Conservation (phyloP, 2,329 filamentous ascomycete species). For the Talaromyces sp. region DNA sequence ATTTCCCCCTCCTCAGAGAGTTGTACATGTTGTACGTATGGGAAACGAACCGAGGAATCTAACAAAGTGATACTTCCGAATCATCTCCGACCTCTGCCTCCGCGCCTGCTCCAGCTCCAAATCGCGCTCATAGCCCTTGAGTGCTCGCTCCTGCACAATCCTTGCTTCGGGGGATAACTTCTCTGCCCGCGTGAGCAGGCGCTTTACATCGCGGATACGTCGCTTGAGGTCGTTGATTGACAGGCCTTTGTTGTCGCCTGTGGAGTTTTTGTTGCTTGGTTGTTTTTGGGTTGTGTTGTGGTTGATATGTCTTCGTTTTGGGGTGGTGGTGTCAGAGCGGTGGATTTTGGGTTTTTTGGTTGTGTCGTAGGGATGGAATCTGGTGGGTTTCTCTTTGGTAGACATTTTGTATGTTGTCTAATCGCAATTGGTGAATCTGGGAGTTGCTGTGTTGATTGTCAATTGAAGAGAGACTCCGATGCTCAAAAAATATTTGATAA, state of each 20-base stretch:
- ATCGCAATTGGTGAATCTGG: not conserved
- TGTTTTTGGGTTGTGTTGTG: conserved; percentile 7
- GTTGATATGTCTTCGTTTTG: conserved; percentile 23
- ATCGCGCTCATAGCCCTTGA: conserved; percentile 57
- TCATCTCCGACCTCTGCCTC: conserved; percentile 55
- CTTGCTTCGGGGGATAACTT: conserved; percentile 55
- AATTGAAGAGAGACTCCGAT: not conserved
- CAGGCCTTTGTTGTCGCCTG: conserved; percentile 19
- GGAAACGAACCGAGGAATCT: conserved; percentile 55
- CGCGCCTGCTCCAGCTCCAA: conserved; percentile 51
- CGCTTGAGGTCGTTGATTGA: conserved; percentile 54
- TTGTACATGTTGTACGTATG: not conserved
- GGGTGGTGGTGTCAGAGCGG: conserved; percentile 21
- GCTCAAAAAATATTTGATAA: conserved; percentile 1
- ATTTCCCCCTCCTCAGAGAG: not conserved
- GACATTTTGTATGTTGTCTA: not conserved
- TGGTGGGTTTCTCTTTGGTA: conserved; percentile 11
- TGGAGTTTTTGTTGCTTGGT: conserved; percentile 8
- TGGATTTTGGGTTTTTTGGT: conserved; percentile 23
- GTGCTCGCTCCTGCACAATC: conserved; percentile 59
- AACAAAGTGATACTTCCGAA: conserved; percentile 64
- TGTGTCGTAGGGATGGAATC: conserved; percentile 21
- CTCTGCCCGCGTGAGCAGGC: conserved; percentile 50
- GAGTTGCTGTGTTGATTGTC: not conserved
- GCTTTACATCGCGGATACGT: conserved; percentile 56